Base-by-base conservation (phyloP, 352 stramenopile genomes). In the Globisporangium apiculatum region DNA sequence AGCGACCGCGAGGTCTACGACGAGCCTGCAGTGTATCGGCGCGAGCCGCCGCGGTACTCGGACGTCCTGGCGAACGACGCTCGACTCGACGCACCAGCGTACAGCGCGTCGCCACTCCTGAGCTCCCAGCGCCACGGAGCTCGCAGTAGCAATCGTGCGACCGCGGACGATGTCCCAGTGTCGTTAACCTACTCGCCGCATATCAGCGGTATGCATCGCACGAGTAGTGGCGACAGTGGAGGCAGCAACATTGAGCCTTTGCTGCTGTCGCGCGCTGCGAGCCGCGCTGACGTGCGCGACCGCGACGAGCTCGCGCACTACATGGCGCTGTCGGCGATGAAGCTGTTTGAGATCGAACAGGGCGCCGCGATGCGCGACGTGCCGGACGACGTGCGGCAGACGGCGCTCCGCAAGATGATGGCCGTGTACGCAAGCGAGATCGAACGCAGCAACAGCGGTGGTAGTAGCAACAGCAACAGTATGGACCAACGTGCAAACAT, bases 401-500 rank as follows among this genome's bases (percentile, higher is more conserved):
- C 66, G 0, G 82, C 79, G 10, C 53, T 90, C 45, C 67, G 72
- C 14, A 89, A 90, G 42, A 90, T 92, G 82, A 79, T 88, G 60
- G 73, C 80, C 14, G 77, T 90, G 31, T 92, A 90, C 58, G 75
- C 79, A 1, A 73, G 66, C n/a, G 80, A 92, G 51, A 84, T 91
- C 47, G 68, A 84, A 38, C 74, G 64, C 35, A 79, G 61, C 41
- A 59, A 63, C 42, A 71, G 36, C 46, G 35, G 1, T 31, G 24
- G 24, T 31, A 31, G 24, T 31, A 31, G 24, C 1, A 31, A 31
- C 24, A 31, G 24, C 24, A 31, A 31, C 10, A 43, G 7, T 24
- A 58, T 41, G 50, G 49, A 62, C 48, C 49, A 55, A 31, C 31
- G 42, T 11, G 11, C 37, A 10, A 35, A 54, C 14, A 48, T 36